Base-by-base conservation (phyloP, 768 basidiomycete genomes). In the Rhizopogon salebrosus region DNA sequence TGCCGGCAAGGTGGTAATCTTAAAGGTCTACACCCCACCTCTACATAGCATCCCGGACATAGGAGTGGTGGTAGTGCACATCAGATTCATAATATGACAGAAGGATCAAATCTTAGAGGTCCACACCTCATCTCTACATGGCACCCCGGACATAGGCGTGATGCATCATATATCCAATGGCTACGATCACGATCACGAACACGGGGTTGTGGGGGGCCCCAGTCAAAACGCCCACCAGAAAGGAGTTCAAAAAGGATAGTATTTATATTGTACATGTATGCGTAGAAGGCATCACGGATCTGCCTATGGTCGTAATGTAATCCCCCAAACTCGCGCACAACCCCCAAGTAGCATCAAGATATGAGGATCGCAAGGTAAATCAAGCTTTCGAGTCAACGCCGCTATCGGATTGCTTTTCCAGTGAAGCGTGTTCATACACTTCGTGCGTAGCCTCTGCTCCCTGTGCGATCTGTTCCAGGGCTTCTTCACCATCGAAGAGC, bases 401-500 rank as follows among this genome's bases (percentile, higher is more conserved):
- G 0, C 22, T n/a, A n/a, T n/a, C 27, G 2, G 60, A 59, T 48
- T 4, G 43, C 45, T 68, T 70, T 53, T 68, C 64, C 53, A 54
- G 51, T 18, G 24, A n/a, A 35, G 45, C 39, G 16, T 61, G 62
- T 18, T 61, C 58, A 9, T 45, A 57, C 23, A 52, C 34, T 1
- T 63, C 62, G n/a, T 48, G 48, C 2, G 40, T 45, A 41, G 24
- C 56, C 46, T 58, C 66, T 29, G 62, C 67, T 23, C 55, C 60
- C 35, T 58, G 65, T 4, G 64, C 36, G n/a, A 78, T 71, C 48
- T 56, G 60, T 10, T 68, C 60, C 23, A 77, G 63, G 22, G 73
- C 80, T 1, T 80, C 78, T 10, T 83, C 79, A 36, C 86, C 87
- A 59, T 91, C 88, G 74, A 91, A 91, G 49, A 91, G 65, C 34